Conservation (phyloP, 2,329 filamentous ascomycete genomes). For the Dactylellina leptospora region DNA sequence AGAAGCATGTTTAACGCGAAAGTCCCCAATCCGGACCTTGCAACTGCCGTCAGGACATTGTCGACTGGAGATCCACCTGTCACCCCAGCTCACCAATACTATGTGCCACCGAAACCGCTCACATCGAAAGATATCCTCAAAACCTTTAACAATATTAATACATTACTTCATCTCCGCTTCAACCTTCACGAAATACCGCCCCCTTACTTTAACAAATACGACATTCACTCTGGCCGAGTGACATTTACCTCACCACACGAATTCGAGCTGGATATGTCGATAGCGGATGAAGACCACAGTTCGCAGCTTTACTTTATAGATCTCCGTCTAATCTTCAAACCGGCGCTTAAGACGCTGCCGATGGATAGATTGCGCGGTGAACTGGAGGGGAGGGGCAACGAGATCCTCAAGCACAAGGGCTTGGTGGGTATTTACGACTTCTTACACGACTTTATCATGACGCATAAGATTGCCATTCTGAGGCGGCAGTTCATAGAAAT, state of each 20-base stretch:
- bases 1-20: constrained; percentile 73
- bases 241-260: constrained; percentile 85
- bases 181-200: constrained; percentile 86
- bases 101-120: constrained; percentile 76
- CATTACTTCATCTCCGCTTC: constrained; percentile 80
- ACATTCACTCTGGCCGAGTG: constrained; percentile 82
- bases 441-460: constrained; percentile 85
- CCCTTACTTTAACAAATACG: constrained; percentile 77
- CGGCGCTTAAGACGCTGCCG: constrained; percentile 70
- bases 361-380: constrained; percentile 68
- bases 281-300: constrained; percentile 82
- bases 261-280: constrained; percentile 91
- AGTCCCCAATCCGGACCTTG: constrained; percentile 87
- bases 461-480: constrained; percentile 86
- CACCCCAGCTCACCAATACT: constrained; percentile 69
- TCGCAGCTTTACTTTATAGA: constrained; percentile 95
- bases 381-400: constrained; percentile 65
- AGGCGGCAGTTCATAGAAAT: constrained; percentile 79
- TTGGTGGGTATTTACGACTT: constrained; percentile 83
- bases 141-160: constrained; percentile 82
- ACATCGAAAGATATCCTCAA: constrained; percentile 76
- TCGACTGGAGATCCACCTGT: constrained; percentile 71
- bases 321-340: constrained; percentile 82
- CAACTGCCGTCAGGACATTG: constrained; percentile 85
- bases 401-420: constrained; percentile 73